Conservation (phyloP, 2,329 filamentous ascomycete species). For the Venturia carpophila region DNA sequence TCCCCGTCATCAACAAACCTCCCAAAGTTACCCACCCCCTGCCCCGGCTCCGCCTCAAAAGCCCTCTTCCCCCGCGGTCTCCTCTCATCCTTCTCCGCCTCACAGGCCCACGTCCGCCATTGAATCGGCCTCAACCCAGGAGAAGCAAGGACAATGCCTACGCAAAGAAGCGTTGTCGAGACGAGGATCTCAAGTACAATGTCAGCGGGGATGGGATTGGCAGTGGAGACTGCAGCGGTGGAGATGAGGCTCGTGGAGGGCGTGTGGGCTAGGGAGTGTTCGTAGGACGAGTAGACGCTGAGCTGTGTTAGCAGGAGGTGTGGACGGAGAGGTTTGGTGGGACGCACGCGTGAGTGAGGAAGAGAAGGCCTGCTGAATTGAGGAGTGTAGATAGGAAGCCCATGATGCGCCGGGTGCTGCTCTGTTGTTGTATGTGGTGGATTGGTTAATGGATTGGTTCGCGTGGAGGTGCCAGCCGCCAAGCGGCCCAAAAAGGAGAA, state of each 20-base stretch:
- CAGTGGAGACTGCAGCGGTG: conserved; percentile 20
- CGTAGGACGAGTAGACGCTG: conserved; percentile 94
- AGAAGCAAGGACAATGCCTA: conserved; percentile 73
- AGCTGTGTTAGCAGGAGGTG: conserved; percentile 19
- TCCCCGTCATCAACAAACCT: conserved; percentile 58
- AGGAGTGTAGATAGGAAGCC: conserved; percentile 62
- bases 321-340: conserved; percentile 13
- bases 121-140: conserved; percentile 76
- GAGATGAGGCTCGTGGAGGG: conserved; percentile 31
- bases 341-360: conserved; percentile 80
- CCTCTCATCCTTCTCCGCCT: conserved; percentile 69
- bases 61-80: conserved; percentile 48
- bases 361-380: conserved; percentile 65
- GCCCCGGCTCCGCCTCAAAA: conserved; percentile 57
- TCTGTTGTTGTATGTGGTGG: neutral
- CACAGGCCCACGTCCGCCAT: conserved; percentile 73
- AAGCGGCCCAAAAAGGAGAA: neutral
- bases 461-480: neutral
- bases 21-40: conserved; percentile 61
- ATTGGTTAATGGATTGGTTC: neutral
- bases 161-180: conserved; percentile 69
- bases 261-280: conserved; percentile 68
- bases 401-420: conserved; percentile 42
- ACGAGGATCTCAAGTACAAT: conserved; percentile 80
- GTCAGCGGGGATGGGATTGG: conserved; percentile 62